Evolutionary conservation across 2,329 filamentous ascomycete species (phyloP).

Genomic region (Passalora sequoiae): DNA sequence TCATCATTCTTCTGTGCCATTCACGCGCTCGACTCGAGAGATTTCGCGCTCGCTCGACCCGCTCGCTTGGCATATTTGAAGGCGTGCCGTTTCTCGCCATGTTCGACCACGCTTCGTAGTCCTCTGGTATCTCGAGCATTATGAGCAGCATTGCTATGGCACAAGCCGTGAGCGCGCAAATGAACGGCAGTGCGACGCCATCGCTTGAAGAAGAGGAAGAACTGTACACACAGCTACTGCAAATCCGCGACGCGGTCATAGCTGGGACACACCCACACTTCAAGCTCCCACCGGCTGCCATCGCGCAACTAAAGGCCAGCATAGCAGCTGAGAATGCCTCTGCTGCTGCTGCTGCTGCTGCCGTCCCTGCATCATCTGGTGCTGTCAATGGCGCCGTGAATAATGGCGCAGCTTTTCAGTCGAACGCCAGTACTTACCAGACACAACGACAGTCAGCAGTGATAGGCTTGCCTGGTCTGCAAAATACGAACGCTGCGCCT

Average conservation of each 20-base stretch:
- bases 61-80: background rate
- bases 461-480: constrained; percentile 23
- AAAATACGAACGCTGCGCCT: constrained; percentile 8
- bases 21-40: background rate
- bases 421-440: constrained; percentile 23
- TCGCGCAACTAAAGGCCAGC: constrained; percentile 34
- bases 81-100: constrained; percentile 7
- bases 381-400: constrained; percentile 9
- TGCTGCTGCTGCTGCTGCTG: constrained; percentile 6
- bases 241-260: constrained; percentile 73
- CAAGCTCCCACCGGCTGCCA: constrained; percentile 52
- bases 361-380: constrained; percentile 10
- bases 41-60: background rate
- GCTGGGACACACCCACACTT: constrained; percentile 66
- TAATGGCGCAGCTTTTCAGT: constrained; percentile 19
- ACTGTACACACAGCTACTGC: constrained; percentile 71
- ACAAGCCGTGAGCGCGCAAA: constrained; percentile 13
- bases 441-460: constrained; percentile 15
- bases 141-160: constrained; percentile 16
- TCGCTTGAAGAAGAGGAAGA: constrained; percentile 29
- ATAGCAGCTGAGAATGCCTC: constrained; percentile 10
- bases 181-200: constrained; percentile 18
- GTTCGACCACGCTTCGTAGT: constrained; percentile 17
- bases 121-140: background rate
- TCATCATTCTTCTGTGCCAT: background rate